Conservation (phyloP, 73 alveolate species). For the Symbiodinium pilosum region DNA sequence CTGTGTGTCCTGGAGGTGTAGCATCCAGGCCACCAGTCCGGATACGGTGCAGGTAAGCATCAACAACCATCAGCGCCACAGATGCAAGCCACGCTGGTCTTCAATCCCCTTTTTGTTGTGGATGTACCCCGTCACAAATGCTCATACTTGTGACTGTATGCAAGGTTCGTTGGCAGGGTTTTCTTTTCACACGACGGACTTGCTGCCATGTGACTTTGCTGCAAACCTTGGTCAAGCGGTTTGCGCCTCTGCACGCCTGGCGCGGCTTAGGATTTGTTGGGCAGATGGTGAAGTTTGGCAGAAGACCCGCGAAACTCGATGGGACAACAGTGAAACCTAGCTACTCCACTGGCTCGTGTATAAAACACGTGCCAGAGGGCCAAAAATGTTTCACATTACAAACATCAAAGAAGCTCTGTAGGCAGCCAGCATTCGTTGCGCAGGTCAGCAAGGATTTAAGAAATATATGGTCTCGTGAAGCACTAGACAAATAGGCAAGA, state of each 20-base stretch:
- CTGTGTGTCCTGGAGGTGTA: no score
- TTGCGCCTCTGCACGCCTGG: background rate
- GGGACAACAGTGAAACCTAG: no score
- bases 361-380: no score
- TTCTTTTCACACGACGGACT: conserved; percentile 32
- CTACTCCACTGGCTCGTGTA: no score
- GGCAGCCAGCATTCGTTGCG: no score
- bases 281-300: conserved; percentile 84
- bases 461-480: no score
- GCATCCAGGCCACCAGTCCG: background rate
- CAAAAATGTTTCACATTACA: no score
- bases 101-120: background rate
- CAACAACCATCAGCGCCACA: conserved; percentile 24
- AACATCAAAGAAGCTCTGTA: no score
- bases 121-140: no score
- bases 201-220: conserved; percentile 53
- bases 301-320: background rate
- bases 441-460: no score
- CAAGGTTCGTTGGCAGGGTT: conserved; percentile 44
- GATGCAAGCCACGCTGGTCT: background rate
- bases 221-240: background rate
- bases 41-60: conserved; percentile 41
- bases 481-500: no score
- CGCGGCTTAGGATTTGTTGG: conserved; percentile 62
- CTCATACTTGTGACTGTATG: no score